Base-by-base conservation (phyloP, 345 rosid species). In the Salix dunnii region DNA sequence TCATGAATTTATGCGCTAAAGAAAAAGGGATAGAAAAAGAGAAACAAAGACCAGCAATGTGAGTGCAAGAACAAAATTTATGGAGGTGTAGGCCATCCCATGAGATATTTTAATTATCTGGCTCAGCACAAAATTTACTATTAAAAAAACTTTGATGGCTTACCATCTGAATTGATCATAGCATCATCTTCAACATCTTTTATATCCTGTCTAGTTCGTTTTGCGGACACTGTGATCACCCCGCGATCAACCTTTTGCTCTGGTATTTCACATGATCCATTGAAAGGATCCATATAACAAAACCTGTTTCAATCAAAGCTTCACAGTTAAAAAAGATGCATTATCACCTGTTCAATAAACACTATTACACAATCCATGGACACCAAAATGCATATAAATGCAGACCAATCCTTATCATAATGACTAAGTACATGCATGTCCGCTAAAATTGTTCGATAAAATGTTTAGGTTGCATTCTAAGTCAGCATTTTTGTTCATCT, bases 211-310 rank as follows among this genome's bases (percentile, higher is more conserved):
- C 82, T 77, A n/a, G 78, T 71, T 13, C 84, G 81, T 70, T 75
- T 78, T n/a, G 77, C 38, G 11, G 84, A 77, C 31, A 84, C 77
- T 40, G 82, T 80, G 23, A 84, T 49, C 70, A 80, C 79, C 28
- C 77, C 83, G 10, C 6, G 13, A 9, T 71, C 77, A 61, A 36
- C 65, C 76, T 78, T 80, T 66, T 72, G 75, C 77, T 80, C 86
- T 0, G 76, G 82, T 62, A 35, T 68, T 61, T 84, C 82, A 72
- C 86, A 84, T 43, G 33, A 70, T 43, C 81, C 78, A 16, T 46
- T 21, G 12, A 80, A 84, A 72, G 86, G 84, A 61, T 68, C 31
- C 82, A 84, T 84, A 76, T 80, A 78, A 75, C 86, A 80, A 58
- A 84, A 84, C 84, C 86, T 80, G 73, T 43, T 12, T 68, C 21